Conservation (phyloP, 2,329 filamentous ascomycete species). For the Dactylonectria macrodidyma region DNA sequence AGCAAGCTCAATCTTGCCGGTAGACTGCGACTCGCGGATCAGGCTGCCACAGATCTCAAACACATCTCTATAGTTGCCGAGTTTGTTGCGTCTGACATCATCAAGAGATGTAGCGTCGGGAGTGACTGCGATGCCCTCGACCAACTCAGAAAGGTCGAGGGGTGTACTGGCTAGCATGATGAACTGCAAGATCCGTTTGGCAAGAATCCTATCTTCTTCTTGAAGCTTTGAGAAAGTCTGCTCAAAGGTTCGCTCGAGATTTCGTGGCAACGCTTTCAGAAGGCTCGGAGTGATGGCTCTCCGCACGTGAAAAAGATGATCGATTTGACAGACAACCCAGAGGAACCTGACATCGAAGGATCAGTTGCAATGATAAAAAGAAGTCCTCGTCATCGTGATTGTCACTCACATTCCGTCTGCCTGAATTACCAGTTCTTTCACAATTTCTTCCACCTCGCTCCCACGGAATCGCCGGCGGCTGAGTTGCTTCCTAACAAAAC, state of each 20-base stretch:
- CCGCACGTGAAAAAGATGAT: not conserved
- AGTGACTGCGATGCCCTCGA: slow-evolving; percentile 1
- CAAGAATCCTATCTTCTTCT: not conserved
- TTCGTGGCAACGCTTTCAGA: not conserved
- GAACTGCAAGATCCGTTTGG: not conserved
- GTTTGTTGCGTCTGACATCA: not conserved
- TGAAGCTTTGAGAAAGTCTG: not conserved
- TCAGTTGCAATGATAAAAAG: not conserved
- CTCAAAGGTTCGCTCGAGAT: slow-evolving; percentile 3
- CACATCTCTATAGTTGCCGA: not conserved
- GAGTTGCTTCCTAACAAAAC: not conserved
- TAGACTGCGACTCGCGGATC: slow-evolving; percentile 1
- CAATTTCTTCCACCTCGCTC: not conserved
- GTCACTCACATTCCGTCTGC: not conserved
- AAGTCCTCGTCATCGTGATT: no score
- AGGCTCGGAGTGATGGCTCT: not conserved
- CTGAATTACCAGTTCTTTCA: not conserved
- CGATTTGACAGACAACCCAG: not conserved
- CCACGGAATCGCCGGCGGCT: not conserved
- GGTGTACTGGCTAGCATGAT: not conserved
- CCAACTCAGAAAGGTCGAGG: not conserved
- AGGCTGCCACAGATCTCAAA: slow-evolving; percentile 1
- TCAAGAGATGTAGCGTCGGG: not conserved
- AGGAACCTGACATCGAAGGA: not conserved
- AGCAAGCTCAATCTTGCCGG: not conserved